Base-by-base conservation (phyloP, 176 grass and related monocot genomes). In the Saccharum officinarum region DNA sequence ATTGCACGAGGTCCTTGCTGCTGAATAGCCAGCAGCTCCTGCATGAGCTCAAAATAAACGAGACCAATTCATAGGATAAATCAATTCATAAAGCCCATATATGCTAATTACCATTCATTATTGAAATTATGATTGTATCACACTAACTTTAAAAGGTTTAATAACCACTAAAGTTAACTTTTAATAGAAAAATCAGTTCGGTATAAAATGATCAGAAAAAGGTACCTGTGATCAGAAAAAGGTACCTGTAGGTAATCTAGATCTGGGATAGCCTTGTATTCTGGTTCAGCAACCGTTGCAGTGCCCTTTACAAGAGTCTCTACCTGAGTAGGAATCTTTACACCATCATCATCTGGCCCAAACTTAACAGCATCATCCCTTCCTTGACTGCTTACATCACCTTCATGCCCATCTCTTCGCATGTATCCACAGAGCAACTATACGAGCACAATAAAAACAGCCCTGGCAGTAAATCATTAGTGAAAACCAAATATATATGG, bases 1-100 rank as follows among this genome's bases (percentile, higher is more conserved):
- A 99, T 99, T 68, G 91, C 85, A 45, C 97, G 84, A 15, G 97
- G 94, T 61, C 97, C 97, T 94, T 97, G 90, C 76, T 99, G 97
- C 80, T 99, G 97, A 90, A 99, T 99, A 68, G 97, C 97, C 62
- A 99, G 80, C 64, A 99, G 80, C 73, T 99, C 97, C 97, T 99
- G 84, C 38, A 92, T 77, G 22, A 63, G 17, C 33, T 33, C 72
- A 63, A 86, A 52, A 41, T 71, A 76, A 83, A 26, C 77, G 30
- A 82, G 47, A 75, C 11, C 10, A 78, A n/a, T 68, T 52, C n/a
- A 74, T 20, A 41, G 8, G 30, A 79, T 46, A 90, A 50, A 82
- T 77, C 12, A 77, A 71, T 55, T 50, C 37, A 36, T 33, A 79
- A 20, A 80, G 30, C 3, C 59, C 17, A 73, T 71, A 59, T 54